These are phyloP conservation scores for Russula sp. DNA, from an alignment of 768 basidiomycete species.

Conservation along the genomic window DNA sequence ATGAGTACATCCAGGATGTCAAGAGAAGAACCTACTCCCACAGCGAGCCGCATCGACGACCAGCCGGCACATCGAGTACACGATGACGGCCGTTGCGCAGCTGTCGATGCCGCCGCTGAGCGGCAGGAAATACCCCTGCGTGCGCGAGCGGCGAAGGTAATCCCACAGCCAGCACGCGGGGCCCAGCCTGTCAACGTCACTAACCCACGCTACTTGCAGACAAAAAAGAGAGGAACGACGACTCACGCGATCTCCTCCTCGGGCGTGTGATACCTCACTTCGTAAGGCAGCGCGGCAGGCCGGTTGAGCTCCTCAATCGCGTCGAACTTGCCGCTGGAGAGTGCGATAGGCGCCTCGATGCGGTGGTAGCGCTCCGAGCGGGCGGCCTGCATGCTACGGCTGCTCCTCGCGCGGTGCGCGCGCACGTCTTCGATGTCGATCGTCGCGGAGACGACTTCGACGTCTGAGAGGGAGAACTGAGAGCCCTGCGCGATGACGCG, in stretches of 20 bases:
- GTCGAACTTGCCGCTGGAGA: slow-evolving; percentile 71
- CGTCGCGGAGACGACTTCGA: slow-evolving; percentile 94
- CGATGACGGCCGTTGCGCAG: slow-evolving; percentile 93
- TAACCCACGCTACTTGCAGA: not conserved
- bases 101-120: slow-evolving; percentile 96
- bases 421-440: slow-evolving; percentile 97
- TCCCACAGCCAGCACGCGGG: slow-evolving; percentile 99
- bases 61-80: slow-evolving; percentile 92
- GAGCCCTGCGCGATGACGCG: slow-evolving; percentile 89
- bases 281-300: slow-evolving; percentile 29
- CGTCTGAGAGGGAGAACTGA: slow-evolving; percentile 93
- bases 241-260: slow-evolving; percentile 95
- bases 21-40: slow-evolving; percentile 49
- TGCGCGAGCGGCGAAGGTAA: slow-evolving; percentile 88
- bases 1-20: too few species aligned
- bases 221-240: not conserved
- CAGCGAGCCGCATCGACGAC: slow-evolving; percentile 71
- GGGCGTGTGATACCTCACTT: slow-evolving; percentile 73
- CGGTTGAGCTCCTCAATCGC: slow-evolving; percentile 38
- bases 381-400: slow-evolving; percentile 88
- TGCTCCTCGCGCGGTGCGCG: slow-evolving; percentile 77
- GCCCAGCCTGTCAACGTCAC: slow-evolving; percentile 55
- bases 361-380: slow-evolving; percentile 68
- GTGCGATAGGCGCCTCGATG: slow-evolving; percentile 72
- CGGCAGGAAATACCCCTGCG: slow-evolving; percentile 93